phyloP scores from a whole-genome alignment of 2,329 filamentous ascomycete species.

The Fusarium praegraminearum region DNA sequence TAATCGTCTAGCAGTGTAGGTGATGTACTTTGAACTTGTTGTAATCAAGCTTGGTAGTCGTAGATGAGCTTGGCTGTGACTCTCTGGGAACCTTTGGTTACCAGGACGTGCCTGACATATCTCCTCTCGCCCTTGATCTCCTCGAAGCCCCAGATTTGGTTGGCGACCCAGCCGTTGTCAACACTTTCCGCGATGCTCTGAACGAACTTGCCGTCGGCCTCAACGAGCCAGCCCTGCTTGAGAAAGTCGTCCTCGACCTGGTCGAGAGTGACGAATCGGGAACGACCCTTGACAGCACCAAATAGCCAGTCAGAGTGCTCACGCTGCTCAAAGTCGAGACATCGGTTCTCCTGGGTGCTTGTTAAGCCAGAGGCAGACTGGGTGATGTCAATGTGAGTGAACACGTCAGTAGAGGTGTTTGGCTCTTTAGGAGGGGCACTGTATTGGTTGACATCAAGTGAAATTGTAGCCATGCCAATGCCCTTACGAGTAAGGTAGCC shows the following conservation, averaged over 20 bases:
- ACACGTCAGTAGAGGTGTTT: constrained; percentile 53
- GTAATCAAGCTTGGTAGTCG: constrained; percentile 57
- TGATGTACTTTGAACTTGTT: not conserved
- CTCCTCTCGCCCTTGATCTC: constrained; percentile 63
- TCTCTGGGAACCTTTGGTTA: constrained; percentile 63
- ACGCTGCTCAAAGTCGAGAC: constrained; percentile 64
- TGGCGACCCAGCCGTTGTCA: constrained; percentile 66
- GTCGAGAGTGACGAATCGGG: constrained; percentile 61
- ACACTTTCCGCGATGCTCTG: constrained; percentile 70
- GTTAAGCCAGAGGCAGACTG: constrained; percentile 80
- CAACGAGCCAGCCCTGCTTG: constrained; percentile 69
- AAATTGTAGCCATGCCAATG: constrained; percentile 76
- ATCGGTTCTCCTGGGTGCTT: constrained; percentile 70
- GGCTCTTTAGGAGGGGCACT: constrained; percentile 58
- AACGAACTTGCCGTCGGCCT: constrained; percentile 71
- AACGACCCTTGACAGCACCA: constrained; percentile 74
- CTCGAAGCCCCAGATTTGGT: constrained; percentile 73
- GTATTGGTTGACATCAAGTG: constrained; percentile 71
- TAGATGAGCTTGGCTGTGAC: constrained; percentile 67
- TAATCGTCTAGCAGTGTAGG: not conserved
- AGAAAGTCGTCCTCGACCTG: constrained; percentile 68
- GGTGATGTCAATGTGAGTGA: constrained; percentile 76
- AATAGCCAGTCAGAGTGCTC: constrained; percentile 84
- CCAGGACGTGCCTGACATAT: constrained; percentile 65
- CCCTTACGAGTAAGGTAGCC: constrained; percentile 79